Percentiles rank a stretch among this genome's conserved stretches.
These are phyloP conservation scores for Choricystis sp. DNA, from an alignment of 139 green algal species.

Conservation along the genomic window DNA sequence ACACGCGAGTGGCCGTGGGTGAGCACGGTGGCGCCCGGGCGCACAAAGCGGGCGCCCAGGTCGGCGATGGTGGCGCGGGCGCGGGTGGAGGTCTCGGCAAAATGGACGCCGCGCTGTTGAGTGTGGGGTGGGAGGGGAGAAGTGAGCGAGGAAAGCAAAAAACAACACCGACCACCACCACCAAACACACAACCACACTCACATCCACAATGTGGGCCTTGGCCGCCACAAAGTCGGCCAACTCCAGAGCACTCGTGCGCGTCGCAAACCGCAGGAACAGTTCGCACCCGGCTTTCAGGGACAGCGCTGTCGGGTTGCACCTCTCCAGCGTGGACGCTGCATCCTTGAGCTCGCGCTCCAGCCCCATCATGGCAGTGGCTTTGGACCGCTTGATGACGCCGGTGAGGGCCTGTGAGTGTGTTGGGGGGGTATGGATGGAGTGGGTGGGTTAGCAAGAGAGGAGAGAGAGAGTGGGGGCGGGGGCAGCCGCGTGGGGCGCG, in stretches of 20 bases:
- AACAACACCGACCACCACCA: not conserved
- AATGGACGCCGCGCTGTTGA: conserved; percentile 52
- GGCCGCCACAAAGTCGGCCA: conserved; percentile 44
- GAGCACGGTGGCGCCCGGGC: conserved; percentile 50
- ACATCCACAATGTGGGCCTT: conserved; percentile 23
- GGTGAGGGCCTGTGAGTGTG: conserved; percentile 40
- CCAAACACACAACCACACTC: not conserved
- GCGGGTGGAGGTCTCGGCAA: conserved; percentile 64
- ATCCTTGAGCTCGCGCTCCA: conserved; percentile 68
- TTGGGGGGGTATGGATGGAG: not conserved
- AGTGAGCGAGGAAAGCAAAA: not conserved
- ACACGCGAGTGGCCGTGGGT: conserved; percentile 79
- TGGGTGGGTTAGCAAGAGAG: not conserved
- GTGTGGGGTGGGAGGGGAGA: not conserved
- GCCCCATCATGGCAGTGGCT: conserved; percentile 70
- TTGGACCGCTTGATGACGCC: conserved; percentile 52
- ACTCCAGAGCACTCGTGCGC: conserved; percentile 63
- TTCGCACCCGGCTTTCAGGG: conserved; percentile 76
- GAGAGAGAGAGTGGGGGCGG: not conserved
- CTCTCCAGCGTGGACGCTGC: conserved; percentile 50
- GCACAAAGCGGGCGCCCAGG: conserved; percentile 72
- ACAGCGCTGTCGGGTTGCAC: conserved; percentile 77
- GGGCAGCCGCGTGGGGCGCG: not conserved
- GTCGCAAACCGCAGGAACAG: conserved; percentile 89
- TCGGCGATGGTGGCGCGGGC: conserved; percentile 74